Evolutionary conservation across 768 basidiomycete species (phyloP), one percentile per base, ranked within the genome.

Genomic region (Lentinula detonsa): DNA sequence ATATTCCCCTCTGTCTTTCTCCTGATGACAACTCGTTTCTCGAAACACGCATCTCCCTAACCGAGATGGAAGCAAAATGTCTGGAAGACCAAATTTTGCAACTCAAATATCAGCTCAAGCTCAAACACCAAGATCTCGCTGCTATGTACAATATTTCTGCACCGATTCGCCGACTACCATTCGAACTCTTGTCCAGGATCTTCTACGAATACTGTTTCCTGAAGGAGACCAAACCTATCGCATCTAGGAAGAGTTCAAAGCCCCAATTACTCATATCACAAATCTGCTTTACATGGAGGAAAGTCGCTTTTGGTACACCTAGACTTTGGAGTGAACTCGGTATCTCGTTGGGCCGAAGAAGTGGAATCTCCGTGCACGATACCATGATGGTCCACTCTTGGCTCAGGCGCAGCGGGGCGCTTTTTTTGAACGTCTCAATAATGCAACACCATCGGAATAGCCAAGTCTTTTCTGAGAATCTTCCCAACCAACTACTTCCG

Each of bases 101-200:
- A 18, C 54, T 55, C 1, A 5, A 55, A 40, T 7, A 7, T 23
- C 54, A 55, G 18, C 37, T 55, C 23, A 18, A 55, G 3, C 7
- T 23, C 4, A 55, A 55, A 42, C 35, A n/a, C 21, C 35, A 55
- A 42, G 37, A 55, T 37, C 54, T 55, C 21, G 54, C 54, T 10
- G 35, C 16, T n/a, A 55, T 40, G 23, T 18, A 37, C 37, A 55
- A 55, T 21, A 42, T 52, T 33, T 39, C 50, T 3, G 57, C 62
- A 21, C 62, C 54, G 33, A 46, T 39, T 40, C 13, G 65, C 48
- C 8, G 39, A 11, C 9, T 52, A 33, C 59, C 46, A 50, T 46
- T 58, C 4, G 57, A 58, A 23, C n/a, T 58, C 5, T 49, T 58
- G 45, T 58, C 57, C n/a, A 21, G 18, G 3, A 58, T 58, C 4